Base-by-base conservation (phyloP, 805 yeast species). In the Yamadazyma insecticola region DNA sequence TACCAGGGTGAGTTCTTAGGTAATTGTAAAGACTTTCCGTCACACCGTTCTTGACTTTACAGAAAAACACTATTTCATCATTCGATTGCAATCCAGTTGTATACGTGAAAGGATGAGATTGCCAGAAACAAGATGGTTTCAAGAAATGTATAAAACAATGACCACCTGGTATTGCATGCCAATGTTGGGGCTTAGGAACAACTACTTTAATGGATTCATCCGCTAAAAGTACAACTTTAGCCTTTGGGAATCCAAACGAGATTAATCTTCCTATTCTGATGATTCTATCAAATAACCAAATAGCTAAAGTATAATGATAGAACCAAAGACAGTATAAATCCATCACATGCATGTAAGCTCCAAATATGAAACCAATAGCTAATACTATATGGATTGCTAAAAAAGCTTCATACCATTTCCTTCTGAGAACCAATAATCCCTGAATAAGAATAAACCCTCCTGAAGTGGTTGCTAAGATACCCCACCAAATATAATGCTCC, bases 221-320 rank as follows among this genome's bases (percentile, higher is more conserved):
- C 15, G 63, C 67, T 13, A 58, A 47, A 7, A 72, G 48, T n/a
- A 48, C 41, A 15, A 70, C 65, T 5, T 57, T 44, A 1, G 80
- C 82, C 10, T 60, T 50, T 15, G 76, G 72, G 15, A 70, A 74
- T 5, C 95, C 95, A 39, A 81, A 79, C 19, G 59, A 47, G 10
- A 70, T 32, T 2, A 85, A 53, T 33, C 86, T 68, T 1, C 67
- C 57, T 8, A 78, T 37, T 40, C 95, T 68, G 10, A 72, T 46
- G 0, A 75, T 37, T 33, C 89, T 62, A 48, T 87, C 94, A 41
- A 76, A 65, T 2, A 62, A 68, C 95, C 95, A 87, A 6, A 86
- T 63, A 0, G 75, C 79, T 37, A 75, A 67, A 6, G 78, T 48
- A 4, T 76, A 70, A 35, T 72, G 76, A 37, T 53, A 47, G n/a